phyloP scores from a whole-genome alignment of 768 basidiomycete genomes.

The Boletus sensibilis region DNA sequence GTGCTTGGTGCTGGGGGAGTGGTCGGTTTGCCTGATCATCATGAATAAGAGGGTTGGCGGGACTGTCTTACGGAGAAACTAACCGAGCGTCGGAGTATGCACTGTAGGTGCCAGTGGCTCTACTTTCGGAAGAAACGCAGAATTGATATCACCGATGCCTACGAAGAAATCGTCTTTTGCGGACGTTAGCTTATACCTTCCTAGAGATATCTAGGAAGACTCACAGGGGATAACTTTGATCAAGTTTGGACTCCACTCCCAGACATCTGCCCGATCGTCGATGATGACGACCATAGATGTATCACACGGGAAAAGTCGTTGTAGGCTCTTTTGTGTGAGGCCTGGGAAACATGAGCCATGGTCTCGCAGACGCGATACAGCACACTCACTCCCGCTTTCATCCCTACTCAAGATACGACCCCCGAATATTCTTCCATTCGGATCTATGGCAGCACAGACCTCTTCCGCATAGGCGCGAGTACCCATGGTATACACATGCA shows the following conservation, averaged over 20 bases:
- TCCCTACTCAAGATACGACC: constrained; percentile 89
- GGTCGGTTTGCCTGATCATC: constrained; percentile 21
- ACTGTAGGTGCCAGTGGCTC: constrained; percentile 41
- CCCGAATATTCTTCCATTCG: constrained; percentile 80
- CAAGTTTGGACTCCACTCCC: constrained; percentile 96
- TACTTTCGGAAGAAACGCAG: constrained; percentile 84
- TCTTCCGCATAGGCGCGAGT: constrained; percentile 95
- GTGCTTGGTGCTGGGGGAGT: constrained; percentile 19
- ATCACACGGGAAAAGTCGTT: constrained; percentile 93
- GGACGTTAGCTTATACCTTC: neutral
- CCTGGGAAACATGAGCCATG: constrained; percentile 44
- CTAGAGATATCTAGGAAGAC: constrained; percentile 24
- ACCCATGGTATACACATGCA: constrained; percentile 99
- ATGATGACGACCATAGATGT: constrained; percentile 99
- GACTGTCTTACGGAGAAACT: constrained; percentile 5
- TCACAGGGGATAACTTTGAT: constrained; percentile 95
- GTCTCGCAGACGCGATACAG: neutral
- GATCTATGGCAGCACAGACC: constrained; percentile 93
- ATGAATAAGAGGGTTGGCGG: neutral
- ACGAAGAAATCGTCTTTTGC: constrained; percentile 91
- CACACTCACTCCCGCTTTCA: constrained; percentile 87
- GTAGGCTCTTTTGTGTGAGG: constrained; percentile 87
- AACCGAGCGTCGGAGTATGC: constrained; percentile 24
- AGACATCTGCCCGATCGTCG: constrained; percentile 97
- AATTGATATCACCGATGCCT: constrained; percentile 98